Percentiles rank a stretch among this genome's conserved stretches.
These are phyloP conservation scores for Nitzschia palea DNA, from an alignment of 108 stramenopile genomes.

Conservation along the genomic window DNA sequence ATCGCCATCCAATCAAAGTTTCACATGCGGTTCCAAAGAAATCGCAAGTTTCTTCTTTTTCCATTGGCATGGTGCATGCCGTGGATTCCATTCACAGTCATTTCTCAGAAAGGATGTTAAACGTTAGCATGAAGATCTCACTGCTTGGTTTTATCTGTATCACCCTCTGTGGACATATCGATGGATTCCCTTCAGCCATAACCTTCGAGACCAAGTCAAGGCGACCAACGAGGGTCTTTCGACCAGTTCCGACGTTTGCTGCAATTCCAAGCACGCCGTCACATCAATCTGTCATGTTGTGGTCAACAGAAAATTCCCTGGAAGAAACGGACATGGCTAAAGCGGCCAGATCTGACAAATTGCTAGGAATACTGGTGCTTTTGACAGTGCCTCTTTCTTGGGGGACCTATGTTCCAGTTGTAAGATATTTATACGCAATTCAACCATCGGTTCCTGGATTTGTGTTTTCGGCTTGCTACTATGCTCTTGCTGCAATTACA, in stretches of 20 bases:
- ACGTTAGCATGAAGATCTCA: background rate
- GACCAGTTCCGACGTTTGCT: too few species aligned
- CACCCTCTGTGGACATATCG: background rate
- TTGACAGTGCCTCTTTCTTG: slow-evolving; percentile 80
- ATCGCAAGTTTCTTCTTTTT: too few species aligned
- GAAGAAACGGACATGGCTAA: background rate
- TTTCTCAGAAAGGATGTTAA: too few species aligned
- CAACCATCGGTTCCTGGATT: slow-evolving; percentile 81
- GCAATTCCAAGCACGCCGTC: background rate
- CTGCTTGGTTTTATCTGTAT: background rate
- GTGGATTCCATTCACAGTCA: too few species aligned
- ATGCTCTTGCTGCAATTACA: slow-evolving; percentile 54
- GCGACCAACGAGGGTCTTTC: too few species aligned
- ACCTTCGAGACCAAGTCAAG: too few species aligned
- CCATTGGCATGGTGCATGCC: too few species aligned
- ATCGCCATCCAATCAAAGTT: too few species aligned
- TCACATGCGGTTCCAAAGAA: too few species aligned
- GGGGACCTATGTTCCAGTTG: slow-evolving; percentile 86
- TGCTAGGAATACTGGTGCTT: slow-evolving; percentile 61
- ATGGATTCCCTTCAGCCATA: background rate
- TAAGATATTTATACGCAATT: slow-evolving; percentile 68
- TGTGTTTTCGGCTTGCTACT: slow-evolving; percentile 87
- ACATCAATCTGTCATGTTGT: background rate
- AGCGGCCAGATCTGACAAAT: slow-evolving; percentile 19
- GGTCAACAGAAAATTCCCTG: background rate